A percentile compares a stretch with the other conserved stretches of the same genome.
Evolutionary conservation across 129 eudicot genomes (phyloP).

Genomic region (Pulicaria dysenterica): DNA sequence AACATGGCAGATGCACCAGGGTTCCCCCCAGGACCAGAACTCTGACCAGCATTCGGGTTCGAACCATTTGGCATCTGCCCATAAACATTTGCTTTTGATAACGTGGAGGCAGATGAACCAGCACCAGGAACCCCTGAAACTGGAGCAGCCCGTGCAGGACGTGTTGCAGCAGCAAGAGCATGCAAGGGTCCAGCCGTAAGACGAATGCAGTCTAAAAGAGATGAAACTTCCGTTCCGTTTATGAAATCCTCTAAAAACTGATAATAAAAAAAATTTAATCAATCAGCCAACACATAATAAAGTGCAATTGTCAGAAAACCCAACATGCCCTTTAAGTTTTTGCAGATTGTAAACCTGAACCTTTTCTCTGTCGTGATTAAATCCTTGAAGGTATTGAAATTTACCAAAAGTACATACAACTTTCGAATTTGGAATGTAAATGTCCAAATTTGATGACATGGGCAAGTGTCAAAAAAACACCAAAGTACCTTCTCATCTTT

Average conservation of each 20-base stretch:
- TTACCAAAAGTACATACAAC: background rate
- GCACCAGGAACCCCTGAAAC: conserved; percentile 82
- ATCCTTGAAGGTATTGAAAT: background rate
- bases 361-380: background rate
- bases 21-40: conserved; percentile 48
- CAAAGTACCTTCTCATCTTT: background rate
- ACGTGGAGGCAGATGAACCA: conserved; percentile 45
- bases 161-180: conserved; percentile 96
- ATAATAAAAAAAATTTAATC: conserved; percentile 11
- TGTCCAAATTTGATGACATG: background rate
- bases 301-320: background rate
- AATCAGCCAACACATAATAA: background rate
- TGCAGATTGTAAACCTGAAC: background rate
- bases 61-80: conserved; percentile 50
- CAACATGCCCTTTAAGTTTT: background rate
- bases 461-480: background rate
- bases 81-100: conserved; percentile 52
- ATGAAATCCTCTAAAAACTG: conserved; percentile 98
- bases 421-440: background rate
- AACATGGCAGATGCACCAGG: conserved; percentile 65
- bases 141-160: conserved; percentile 99
- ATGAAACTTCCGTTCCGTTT: conserved; percentile 92
- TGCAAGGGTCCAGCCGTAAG: conserved; percentile 98
- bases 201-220: conserved; percentile 96
- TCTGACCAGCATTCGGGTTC: conserved; percentile 43